Conservation (phyloP, 2,329 filamentous ascomycete species). For the Penicillium sp. region DNA sequence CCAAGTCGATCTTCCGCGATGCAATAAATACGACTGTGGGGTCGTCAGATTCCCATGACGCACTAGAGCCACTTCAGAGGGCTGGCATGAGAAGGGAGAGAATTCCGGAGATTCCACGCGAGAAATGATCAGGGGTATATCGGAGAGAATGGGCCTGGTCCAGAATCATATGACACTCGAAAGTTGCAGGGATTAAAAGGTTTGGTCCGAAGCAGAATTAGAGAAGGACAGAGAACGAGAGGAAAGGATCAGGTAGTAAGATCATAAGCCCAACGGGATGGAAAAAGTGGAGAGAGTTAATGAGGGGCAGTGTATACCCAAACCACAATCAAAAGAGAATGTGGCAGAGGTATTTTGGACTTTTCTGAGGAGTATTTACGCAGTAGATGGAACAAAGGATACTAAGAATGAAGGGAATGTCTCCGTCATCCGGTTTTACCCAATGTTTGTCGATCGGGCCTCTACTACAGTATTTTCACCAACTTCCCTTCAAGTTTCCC, state of each 20-base stretch:
- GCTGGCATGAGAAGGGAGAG: slow-evolving; percentile 5
- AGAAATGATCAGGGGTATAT: slow-evolving; percentile 7
- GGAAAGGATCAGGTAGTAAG: slow-evolving; percentile 4
- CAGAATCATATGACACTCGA: slow-evolving; percentile 15
- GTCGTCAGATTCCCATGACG: slow-evolving; percentile 19
- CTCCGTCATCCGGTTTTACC: slow-evolving; percentile 1
- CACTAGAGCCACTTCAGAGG: slow-evolving; percentile 1
- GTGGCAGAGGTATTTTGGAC: neutral
- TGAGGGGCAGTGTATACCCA: slow-evolving; percentile 4
- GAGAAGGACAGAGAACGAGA: neutral
- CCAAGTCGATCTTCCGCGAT: neutral
- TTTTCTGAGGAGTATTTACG: neutral
- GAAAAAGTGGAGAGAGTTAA: slow-evolving; percentile 3
- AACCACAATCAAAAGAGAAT: neutral
- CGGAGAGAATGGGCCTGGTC: slow-evolving; percentile 3
- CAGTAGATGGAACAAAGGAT: neutral
- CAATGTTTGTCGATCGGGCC: neutral
- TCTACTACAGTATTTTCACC: neutral
- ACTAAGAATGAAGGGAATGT: slow-evolving; percentile 9
- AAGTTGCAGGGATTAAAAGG: neutral
- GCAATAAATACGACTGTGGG: neutral
- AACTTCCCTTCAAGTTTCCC: neutral
- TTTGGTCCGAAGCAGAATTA: neutral
- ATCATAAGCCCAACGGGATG: slow-evolving; percentile 1
- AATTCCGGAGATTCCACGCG: slow-evolving; percentile 2